A percentile compares a stretch with the other conserved stretches of the same genome.
phyloP scores from a whole-genome alignment of 2,329 filamentous ascomycete species.

The Trichophyton schoenleinii region DNA sequence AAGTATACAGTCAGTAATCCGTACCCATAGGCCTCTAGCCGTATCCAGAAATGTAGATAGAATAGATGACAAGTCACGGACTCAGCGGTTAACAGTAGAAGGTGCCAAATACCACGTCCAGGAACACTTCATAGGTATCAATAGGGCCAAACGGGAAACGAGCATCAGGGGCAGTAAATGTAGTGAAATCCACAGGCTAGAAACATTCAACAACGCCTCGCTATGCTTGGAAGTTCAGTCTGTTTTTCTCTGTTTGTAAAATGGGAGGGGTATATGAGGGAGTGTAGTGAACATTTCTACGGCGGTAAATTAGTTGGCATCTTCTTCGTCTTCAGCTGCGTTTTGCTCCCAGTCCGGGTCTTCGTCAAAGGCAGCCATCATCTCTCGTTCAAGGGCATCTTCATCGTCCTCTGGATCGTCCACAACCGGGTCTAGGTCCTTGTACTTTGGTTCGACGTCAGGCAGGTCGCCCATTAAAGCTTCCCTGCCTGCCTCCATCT shows the following conservation, averaged over 20 bases:
- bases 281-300: too few species aligned
- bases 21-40: too few species aligned
- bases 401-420: slow-evolving; percentile 25
- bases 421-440: slow-evolving; percentile 2
- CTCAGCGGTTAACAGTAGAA: too few species aligned
- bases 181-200: neutral
- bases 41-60: too few species aligned
- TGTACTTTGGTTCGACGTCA: slow-evolving; percentile 6
- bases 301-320: slow-evolving; percentile 3
- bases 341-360: slow-evolving; percentile 27
- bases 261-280: too few species aligned
- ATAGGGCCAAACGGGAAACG: neutral
- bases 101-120: too few species aligned
- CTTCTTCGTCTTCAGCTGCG: slow-evolving; percentile 24
- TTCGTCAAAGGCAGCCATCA: slow-evolving; percentile 47
- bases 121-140: neutral
- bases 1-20: too few species aligned
- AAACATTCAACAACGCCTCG: slow-evolving; percentile 9
- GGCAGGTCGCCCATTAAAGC: slow-evolving; percentile 7
- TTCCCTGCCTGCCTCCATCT: slow-evolving; percentile 34
- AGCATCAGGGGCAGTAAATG: neutral
- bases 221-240: slow-evolving; percentile 7
- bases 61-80: too few species aligned
- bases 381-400: slow-evolving; percentile 40
- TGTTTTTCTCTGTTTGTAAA: too few species aligned